phyloP scores from a whole-genome alignment of 805 yeast species.

The Pichia manshurica region DNA sequence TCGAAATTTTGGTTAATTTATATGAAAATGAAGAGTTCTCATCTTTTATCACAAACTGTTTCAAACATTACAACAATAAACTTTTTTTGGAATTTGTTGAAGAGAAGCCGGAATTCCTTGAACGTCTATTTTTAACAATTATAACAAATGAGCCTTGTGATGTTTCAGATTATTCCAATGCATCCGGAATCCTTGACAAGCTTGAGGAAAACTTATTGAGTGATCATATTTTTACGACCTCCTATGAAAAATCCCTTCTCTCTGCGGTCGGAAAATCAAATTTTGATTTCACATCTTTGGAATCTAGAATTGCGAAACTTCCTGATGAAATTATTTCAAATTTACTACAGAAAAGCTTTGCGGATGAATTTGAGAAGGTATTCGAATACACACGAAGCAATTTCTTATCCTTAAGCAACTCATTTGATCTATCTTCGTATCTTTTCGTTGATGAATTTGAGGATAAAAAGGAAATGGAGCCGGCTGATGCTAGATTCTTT shows the following conservation, averaged over 20 bases:
- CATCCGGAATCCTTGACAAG: conserved; percentile 16
- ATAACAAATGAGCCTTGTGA: background rate
- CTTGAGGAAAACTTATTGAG: conserved; percentile 17
- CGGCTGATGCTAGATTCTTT: background rate
- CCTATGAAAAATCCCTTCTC: conserved; percentile 15
- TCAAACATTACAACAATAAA: conserved; percentile 19
- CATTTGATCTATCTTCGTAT: conserved; percentile 21
- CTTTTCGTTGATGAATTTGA: conserved; percentile 12
- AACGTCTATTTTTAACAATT: conserved; percentile 11
- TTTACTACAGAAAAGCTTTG: background rate
- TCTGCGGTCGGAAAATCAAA: conserved; percentile 5
- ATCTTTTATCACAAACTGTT: conserved; percentile 22
- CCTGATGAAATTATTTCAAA: background rate
- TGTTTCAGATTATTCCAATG: background rate
- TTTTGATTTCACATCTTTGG: background rate
- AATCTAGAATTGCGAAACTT: conserved; percentile 8
- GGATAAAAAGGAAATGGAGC: background rate
- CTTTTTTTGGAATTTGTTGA: conserved; percentile 17
- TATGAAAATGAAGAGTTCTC: conserved; percentile 23
- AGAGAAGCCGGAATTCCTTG: conserved; percentile 15
- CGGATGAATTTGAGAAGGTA: background rate
- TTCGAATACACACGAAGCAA: conserved; percentile 13
- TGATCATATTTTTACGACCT: conserved; percentile 11
- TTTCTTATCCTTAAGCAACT: conserved; percentile 19
- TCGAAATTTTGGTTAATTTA: conserved; percentile 31